These are phyloP conservation scores for Sclerotinia nivalis DNA, from an alignment of 2,329 filamentous ascomycete genomes.

Conservation along the genomic window DNA sequence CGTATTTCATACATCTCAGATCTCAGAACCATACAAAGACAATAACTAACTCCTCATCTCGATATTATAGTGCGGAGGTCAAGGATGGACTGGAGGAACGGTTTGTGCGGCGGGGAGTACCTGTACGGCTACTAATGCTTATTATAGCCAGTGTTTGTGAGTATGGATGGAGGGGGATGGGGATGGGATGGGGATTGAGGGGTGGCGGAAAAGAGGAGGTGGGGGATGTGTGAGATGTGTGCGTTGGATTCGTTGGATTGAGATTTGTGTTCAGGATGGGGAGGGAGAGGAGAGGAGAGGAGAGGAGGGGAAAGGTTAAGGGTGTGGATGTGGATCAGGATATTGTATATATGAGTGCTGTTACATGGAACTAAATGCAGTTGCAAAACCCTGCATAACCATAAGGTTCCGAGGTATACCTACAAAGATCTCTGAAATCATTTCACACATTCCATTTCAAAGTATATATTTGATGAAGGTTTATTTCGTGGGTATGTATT, in stretches of 20 bases:
- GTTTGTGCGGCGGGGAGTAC: conserved; percentile 27
- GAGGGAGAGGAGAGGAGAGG: neutral
- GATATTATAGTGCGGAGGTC: conserved; percentile 30
- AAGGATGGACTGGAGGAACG: conserved; percentile 29
- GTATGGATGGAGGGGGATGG: neutral
- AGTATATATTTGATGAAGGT: neutral
- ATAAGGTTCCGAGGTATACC: neutral
- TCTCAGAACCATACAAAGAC: no score
- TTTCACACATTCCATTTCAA: no score
- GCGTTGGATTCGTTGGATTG: neutral
- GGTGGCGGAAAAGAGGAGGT: neutral
- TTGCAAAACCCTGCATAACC: no score
- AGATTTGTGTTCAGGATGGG: neutral
- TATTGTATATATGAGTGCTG: neutral
- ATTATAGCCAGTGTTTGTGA: conserved; percentile 33
- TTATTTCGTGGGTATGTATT: neutral
- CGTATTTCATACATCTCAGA: no score
- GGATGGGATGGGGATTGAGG: neutral
- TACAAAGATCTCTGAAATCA: neutral
- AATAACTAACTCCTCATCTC: neutral
- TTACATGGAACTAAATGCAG: no score
- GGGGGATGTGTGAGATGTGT: neutral
- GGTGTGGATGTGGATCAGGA: no score
- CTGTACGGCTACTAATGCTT: conserved; percentile 30
- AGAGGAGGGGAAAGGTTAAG: neutral